Evolutionary conservation across 805 yeast species (phyloP).

Genomic region (Saccharomycodes ludwigii): DNA sequence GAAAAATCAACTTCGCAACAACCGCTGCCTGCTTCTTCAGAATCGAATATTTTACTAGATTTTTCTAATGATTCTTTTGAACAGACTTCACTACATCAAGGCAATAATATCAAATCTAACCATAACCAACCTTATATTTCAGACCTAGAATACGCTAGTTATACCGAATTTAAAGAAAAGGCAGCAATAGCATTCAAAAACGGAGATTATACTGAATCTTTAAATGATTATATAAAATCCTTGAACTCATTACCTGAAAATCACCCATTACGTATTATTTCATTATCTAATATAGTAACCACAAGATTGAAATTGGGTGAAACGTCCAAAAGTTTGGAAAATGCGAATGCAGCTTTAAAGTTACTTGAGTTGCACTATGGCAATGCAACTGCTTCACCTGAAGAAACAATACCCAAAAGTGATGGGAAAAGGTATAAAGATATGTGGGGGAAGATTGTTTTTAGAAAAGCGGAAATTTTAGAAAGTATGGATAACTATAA

Average conservation of each 20-base stretch:
- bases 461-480: conserved; percentile 69
- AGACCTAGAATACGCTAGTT: conserved; percentile 23
- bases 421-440: conserved; percentile 28
- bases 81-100: too few species aligned
- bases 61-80: too few species aligned
- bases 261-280: conserved; percentile 56
- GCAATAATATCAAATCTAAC: too few species aligned
- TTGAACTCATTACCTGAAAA: conserved; percentile 44
- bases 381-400: conserved; percentile 32
- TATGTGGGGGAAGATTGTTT: conserved; percentile 61
- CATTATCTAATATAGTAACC: conserved; percentile 65
- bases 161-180: conserved; percentile 34
- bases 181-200: conserved; percentile 57
- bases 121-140: too few species aligned
- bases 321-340: conserved; percentile 27
- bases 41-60: too few species aligned
- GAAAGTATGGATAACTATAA: conserved; percentile 66
- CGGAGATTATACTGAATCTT: conserved; percentile 74
- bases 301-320: conserved; percentile 61
- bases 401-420: conserved; percentile 32
- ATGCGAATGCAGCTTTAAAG: conserved; percentile 20
- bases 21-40: too few species aligned
- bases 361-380: conserved; percentile 27
- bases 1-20: too few species aligned
- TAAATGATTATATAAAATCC: conserved; percentile 44